These are phyloP conservation scores for Sutorius eximius DNA, from an alignment of 1,284 basidiomycete genomes.

Conservation along the genomic window DNA sequence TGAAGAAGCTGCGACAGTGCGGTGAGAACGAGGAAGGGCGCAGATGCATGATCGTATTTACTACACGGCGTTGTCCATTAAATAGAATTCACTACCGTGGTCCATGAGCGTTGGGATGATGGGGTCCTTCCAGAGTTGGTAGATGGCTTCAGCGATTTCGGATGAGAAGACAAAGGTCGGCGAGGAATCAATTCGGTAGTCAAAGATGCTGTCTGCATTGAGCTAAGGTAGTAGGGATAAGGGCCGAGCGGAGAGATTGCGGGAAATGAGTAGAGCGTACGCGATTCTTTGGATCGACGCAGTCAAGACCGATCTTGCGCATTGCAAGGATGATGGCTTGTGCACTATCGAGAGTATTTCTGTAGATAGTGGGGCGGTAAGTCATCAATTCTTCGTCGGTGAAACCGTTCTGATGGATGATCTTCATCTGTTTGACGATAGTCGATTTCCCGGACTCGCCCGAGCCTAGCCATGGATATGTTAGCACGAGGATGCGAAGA, in stretches of 20 bases:
- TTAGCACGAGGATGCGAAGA: neutral
- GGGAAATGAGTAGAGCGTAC: conserved; percentile 30
- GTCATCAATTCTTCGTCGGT: conserved; percentile 76
- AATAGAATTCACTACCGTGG: conserved; percentile 85
- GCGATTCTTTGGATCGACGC: conserved; percentile 73
- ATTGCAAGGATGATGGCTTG: conserved; percentile 90
- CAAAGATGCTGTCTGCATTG: conserved; percentile 62
- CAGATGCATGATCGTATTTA: conserved; percentile 43
- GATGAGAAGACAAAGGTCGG: conserved; percentile 50
- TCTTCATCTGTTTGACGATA: conserved; percentile 99
- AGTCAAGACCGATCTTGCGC: conserved; percentile 87
- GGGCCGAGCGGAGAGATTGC: neutral
- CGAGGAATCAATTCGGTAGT: conserved; percentile 48
- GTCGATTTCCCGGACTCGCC: conserved; percentile 90
- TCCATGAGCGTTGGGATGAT: conserved; percentile 88
- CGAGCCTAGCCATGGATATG: conserved; percentile 41
- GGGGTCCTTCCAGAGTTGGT: conserved; percentile 88
- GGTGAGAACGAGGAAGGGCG: conserved; percentile 1
- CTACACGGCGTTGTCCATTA: conserved; percentile 96
- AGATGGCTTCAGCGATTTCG: conserved; percentile 77
- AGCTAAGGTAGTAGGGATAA: conserved; percentile 32
- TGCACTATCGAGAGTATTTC: conserved; percentile 86
- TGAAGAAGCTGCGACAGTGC: conserved; percentile 72
- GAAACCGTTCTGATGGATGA: conserved; percentile 96
- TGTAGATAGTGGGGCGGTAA: conserved; percentile 81